Conservation (phyloP, 495 filamentous ascomycete species). For the Tuber umbilicatum region DNA sequence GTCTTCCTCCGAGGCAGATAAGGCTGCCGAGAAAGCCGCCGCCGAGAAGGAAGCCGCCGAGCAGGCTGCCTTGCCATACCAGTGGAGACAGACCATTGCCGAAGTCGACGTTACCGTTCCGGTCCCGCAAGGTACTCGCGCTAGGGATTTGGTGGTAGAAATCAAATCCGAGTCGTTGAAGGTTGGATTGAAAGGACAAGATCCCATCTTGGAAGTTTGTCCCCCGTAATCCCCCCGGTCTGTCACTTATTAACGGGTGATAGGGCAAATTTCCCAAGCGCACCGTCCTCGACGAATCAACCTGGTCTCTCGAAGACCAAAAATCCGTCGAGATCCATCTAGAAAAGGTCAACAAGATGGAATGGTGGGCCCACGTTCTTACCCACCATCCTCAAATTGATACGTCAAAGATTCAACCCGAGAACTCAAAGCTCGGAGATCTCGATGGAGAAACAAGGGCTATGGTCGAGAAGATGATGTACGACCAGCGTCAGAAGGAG, state of each 20-base stretch:
- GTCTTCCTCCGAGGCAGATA: constrained; percentile 49
- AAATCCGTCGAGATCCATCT: constrained; percentile 85
- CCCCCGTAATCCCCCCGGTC: neutral
- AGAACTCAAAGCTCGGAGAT: constrained; percentile 82
- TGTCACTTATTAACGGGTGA: neutral
- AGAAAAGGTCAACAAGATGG: constrained; percentile 93
- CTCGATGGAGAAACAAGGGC: constrained; percentile 88
- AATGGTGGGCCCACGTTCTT: constrained; percentile 95
- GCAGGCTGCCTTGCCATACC: constrained; percentile 89
- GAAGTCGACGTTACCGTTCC: constrained; percentile 76
- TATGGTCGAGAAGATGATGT: constrained; percentile 99
- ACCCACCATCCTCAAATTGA: constrained; percentile 82
- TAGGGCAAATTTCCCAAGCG: constrained; percentile 80
- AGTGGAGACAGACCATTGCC: constrained; percentile 92
- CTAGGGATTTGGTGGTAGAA: constrained; percentile 73
- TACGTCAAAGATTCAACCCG: constrained; percentile 86
- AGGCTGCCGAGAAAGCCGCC: constrained; percentile 61
- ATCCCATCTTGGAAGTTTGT: constrained; percentile 73
- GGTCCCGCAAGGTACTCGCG: constrained; percentile 73
- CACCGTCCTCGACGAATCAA: constrained; percentile 75
- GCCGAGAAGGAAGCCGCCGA: constrained; percentile 74
- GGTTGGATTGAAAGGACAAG: constrained; percentile 81
- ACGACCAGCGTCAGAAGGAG: constrained; percentile 95
- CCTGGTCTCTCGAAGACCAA: constrained; percentile 81
- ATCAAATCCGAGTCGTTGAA: constrained; percentile 72